phyloP scores from a whole-genome alignment of 805 yeast genomes.

The Kazachstania martiniae region DNA sequence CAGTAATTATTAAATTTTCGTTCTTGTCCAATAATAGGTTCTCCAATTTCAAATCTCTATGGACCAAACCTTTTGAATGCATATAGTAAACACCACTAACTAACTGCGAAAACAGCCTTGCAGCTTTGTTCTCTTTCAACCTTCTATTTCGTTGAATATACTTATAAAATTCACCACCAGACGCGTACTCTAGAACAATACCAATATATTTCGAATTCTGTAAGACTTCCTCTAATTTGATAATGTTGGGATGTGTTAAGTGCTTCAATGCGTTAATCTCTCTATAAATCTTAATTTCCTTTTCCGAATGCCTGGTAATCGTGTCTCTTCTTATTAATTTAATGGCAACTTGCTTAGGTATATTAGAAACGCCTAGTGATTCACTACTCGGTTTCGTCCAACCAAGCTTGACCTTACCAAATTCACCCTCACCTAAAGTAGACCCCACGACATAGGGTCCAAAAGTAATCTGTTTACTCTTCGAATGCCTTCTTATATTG shows the following conservation, averaged over 20 bases:
- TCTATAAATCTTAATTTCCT: constrained; percentile 80
- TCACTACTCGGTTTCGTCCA: constrained; percentile 52
- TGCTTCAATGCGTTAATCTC: constrained; percentile 86
- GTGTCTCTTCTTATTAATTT: constrained; percentile 83
- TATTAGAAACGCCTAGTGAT: constrained; percentile 29
- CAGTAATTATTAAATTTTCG: constrained; percentile 77
- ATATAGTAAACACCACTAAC: constrained; percentile 90
- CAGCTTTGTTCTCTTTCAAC: constrained; percentile 78
- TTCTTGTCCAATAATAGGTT: constrained; percentile 76
- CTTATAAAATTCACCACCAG: constrained; percentile 95
- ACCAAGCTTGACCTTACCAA: constrained; percentile 93
- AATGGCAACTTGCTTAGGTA: constrained; percentile 80
- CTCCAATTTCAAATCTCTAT: constrained; percentile 84
- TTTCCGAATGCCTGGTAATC: constrained; percentile 75
- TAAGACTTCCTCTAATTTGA: constrained; percentile 80
- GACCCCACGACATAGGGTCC: constrained; percentile 88
- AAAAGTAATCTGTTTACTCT: constrained; percentile 63
- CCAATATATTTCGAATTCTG: constrained; percentile 94
- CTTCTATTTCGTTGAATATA: constrained; percentile 79
- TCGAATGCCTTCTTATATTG: constrained; percentile 1
- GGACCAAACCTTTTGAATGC: constrained; percentile 87
- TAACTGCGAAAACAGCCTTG: constrained; percentile 82
- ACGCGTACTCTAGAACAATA: constrained; percentile 90
- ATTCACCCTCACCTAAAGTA: constrained; percentile 95
- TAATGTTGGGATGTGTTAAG: constrained; percentile 88